Base-by-base conservation (phyloP, 2,329 filamentous ascomycete genomes). In the Colletotrichum liriopes region DNA sequence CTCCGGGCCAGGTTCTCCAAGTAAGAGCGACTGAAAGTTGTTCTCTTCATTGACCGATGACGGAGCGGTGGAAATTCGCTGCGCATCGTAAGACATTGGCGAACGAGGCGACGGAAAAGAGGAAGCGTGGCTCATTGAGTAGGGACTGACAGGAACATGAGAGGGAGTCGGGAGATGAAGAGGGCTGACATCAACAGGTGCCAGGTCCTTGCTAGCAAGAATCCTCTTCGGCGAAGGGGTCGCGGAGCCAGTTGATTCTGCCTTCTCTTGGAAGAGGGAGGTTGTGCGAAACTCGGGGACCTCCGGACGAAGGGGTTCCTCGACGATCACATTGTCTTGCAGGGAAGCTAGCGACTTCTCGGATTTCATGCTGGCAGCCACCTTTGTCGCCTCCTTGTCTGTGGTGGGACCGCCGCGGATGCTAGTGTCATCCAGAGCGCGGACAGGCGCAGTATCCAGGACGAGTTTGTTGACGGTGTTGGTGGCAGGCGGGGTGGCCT, bases 1-100 rank as follows among this genome's bases (percentile, higher is more conserved):
- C 76, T 94, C 93, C 0, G 92, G 93, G 0, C 92, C 92, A 26
- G 92, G 92, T 74, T 95, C 93, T 65, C 93, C 92, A 81, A 94
- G 88, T 7, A 93, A 85, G 41, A 93, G 84, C 2, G 93, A 94
- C 70, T 91, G 91, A 78, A 93, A 92, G 47, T 86, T 90, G 69
- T 90, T 92, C 74, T 93, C 93, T 73, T 95, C 93, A 0, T 90
- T 89, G 54, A 92, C 85, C 0, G 93, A 95, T 1, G 93, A 95
- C 7, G 92, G 90, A 2, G 93, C 91, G 1, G 93, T 95, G 7
- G 93, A 93, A 37, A 94, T 89, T 26, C 92, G 89, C 65, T 93
- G 91, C 1, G 89, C 89, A 74, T 95, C 93, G 67, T 93, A 91
- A 5, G 90, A 91, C 81, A 93, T 85, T 70, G 91, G 86, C 72